phyloP scores from a whole-genome alignment of 495 filamentous ascomycete species.

The Neurospora tetrasperma region DNA sequence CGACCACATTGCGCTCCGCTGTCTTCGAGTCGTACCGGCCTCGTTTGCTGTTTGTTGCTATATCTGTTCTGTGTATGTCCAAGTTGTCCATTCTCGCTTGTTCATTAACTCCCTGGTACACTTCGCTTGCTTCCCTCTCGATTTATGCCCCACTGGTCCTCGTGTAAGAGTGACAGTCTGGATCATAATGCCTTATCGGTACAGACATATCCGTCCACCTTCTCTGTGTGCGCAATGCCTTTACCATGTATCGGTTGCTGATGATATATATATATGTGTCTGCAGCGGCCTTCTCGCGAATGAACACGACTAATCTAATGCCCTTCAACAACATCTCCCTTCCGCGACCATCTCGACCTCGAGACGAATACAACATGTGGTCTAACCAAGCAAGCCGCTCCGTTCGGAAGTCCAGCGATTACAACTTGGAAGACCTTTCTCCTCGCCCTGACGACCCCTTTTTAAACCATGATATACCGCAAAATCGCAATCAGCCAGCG shows the following conservation, averaged over 20 bases:
- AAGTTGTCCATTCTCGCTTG: too few relatives aligned
- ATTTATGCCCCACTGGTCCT: neutral
- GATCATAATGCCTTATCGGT: neutral
- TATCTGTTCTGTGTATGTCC: neutral
- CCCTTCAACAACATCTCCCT: conserved; percentile 14
- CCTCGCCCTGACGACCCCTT: conserved; percentile 30
- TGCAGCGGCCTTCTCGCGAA: neutral
- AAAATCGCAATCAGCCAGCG: neutral
- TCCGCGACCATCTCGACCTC: conserved; percentile 18
- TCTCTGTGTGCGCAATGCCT: neutral
- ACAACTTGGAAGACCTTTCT: conserved; percentile 32
- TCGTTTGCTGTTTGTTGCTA: neutral
- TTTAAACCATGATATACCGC: conserved; percentile 9
- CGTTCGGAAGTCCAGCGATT: conserved; percentile 29
- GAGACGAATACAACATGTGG: conserved; percentile 5
- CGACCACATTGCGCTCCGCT: neutral
- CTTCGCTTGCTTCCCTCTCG: neutral
- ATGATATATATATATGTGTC: neutral
- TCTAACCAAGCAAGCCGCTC: conserved; percentile 11
- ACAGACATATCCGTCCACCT: neutral
- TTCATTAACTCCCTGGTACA: neutral
- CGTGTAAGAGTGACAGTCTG: neutral
- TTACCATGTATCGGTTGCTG: neutral
- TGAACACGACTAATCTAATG: neutral
- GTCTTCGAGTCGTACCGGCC: neutral